Evolutionary conservation across 2,329 filamentous ascomycete species (phyloP).

Genomic region (Periconia sp.): DNA sequence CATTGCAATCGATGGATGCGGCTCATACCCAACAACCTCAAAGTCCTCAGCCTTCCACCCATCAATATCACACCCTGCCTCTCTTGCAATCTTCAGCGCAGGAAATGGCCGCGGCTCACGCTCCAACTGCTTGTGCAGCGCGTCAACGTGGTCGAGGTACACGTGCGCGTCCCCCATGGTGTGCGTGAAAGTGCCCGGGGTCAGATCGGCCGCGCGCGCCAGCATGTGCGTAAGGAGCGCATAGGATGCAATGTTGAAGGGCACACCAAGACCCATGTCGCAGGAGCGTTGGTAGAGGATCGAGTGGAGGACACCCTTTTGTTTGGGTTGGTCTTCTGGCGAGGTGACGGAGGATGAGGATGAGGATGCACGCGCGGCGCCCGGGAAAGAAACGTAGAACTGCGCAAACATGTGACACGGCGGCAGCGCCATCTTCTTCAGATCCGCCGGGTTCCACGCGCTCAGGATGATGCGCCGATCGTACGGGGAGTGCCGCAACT

Average conservation of each 20-base stretch:
- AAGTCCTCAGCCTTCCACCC: conserved; percentile 90
- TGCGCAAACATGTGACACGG: conserved; percentile 98
- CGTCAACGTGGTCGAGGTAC: conserved; percentile 89
- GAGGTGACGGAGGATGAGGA: too few species aligned
- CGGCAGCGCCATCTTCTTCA: conserved; percentile 86
- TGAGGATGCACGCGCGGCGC: conserved; percentile 2
- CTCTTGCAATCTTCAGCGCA: conserved; percentile 69
- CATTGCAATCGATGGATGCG: conserved; percentile 92
- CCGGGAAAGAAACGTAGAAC: conserved; percentile 83
- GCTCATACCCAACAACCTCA: conserved; percentile 82
- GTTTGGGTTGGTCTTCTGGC: conserved; percentile 29
- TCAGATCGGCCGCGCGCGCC: conserved; percentile 79
- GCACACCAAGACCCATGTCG: conserved; percentile 96
- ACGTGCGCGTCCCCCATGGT: conserved; percentile 99
- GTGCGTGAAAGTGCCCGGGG: conserved; percentile 86
- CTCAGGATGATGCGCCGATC: conserved; percentile 87
- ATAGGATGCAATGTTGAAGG: conserved; percentile 97
- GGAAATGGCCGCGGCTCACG: conserved; percentile 83
- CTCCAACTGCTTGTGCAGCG: conserved; percentile 76
- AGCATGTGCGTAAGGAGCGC: conserved; percentile 94
- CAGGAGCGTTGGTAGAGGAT: conserved; percentile 91
- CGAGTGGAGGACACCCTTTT: conserved; percentile 75
- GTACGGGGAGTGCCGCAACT: conserved; percentile 80
- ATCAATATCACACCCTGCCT: conserved; percentile 75
- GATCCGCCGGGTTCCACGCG: conserved; percentile 90